Evolutionary conservation across 108 stramenopile genomes (phyloP).

Genomic region (Aureococcus anophagefferens): DNA sequence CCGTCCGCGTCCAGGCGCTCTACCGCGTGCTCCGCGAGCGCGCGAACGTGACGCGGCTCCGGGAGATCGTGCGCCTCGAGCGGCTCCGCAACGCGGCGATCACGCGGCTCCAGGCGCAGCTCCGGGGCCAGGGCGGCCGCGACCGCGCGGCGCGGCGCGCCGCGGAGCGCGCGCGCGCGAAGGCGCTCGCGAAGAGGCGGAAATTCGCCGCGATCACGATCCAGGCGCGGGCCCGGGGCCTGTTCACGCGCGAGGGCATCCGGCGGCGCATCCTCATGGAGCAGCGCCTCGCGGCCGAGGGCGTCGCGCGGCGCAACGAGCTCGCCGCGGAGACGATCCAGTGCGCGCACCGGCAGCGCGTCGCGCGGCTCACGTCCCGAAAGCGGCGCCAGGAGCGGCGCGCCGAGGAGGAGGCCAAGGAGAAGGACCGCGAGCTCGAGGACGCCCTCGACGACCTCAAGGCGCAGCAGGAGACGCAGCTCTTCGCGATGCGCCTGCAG

Average conservation of each 20-base stretch:
- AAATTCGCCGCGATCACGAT: background rate
- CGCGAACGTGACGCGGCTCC: background rate
- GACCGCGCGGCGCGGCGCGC: too few relatives aligned
- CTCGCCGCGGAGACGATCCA: background rate
- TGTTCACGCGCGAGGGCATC: background rate
- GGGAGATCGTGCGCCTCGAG: background rate
- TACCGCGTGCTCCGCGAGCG: background rate
- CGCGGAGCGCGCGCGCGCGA: too few relatives aligned
- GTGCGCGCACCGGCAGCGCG: background rate
- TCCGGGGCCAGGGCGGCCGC: background rate
- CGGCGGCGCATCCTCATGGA: background rate
- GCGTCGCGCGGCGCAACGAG: background rate
- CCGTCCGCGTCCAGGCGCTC: background rate
- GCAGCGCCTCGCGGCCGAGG: background rate
- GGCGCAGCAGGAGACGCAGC: background rate
- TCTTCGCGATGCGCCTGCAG: conserved; percentile 9
- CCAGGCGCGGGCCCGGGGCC: background rate
- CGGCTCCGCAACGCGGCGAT: background rate
- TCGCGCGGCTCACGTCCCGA: background rate
- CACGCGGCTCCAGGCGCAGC: background rate
- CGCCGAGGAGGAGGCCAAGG: background rate
- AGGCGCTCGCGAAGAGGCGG: too few relatives aligned
- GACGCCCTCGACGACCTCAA: background rate
- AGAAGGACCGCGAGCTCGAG: background rate
- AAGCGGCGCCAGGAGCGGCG: background rate